Conservation (phyloP, 2,329 filamentous ascomycete genomes). For the Botrytis sinoallii region DNA sequence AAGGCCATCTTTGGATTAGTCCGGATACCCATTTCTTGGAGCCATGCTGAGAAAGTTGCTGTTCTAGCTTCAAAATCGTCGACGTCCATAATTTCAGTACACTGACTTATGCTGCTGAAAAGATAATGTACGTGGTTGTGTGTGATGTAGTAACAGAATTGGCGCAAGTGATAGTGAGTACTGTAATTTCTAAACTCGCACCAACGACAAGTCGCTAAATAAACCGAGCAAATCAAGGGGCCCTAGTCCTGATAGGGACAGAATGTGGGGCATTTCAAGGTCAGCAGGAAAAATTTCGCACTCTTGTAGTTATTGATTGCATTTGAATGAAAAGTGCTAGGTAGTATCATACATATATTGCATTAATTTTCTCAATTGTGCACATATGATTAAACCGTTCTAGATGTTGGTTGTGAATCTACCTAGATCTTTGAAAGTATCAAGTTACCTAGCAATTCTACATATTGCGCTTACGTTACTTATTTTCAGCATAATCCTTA, state of each 20-base stretch:
- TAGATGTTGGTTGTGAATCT: neutral
- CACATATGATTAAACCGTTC: neutral
- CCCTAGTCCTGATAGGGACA: slow-evolving; percentile 6
- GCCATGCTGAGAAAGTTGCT: slow-evolving; percentile 55
- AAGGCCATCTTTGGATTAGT: slow-evolving; percentile 57
- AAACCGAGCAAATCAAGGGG: slow-evolving; percentile 19
- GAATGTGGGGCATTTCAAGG: slow-evolving; percentile 14
- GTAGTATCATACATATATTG: neutral
- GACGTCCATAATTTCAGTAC: slow-evolving; percentile 28
- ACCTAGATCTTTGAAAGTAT: neutral
- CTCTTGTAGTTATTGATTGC: slow-evolving; percentile 5
- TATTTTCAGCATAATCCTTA: slow-evolving; percentile 15
- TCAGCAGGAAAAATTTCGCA: slow-evolving; percentile 20
- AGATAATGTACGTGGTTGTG: slow-evolving; percentile 7
- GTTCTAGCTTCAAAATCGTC: slow-evolving; percentile 46
- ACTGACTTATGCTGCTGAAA: neutral
- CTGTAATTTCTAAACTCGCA: slow-evolving; percentile 18
- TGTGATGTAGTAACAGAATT: slow-evolving; percentile 12
- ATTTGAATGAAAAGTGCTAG: neutral
- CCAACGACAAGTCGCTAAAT: slow-evolving; percentile 18
- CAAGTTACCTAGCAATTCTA: neutral
- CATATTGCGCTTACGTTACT: neutral
- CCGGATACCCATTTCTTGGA: slow-evolving; percentile 49
- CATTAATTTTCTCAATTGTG: slow-evolving; percentile 8
- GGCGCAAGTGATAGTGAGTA: neutral